phyloP scores from a whole-genome alignment of 139 green algal genomes.

The Chlorella sp. region DNA sequence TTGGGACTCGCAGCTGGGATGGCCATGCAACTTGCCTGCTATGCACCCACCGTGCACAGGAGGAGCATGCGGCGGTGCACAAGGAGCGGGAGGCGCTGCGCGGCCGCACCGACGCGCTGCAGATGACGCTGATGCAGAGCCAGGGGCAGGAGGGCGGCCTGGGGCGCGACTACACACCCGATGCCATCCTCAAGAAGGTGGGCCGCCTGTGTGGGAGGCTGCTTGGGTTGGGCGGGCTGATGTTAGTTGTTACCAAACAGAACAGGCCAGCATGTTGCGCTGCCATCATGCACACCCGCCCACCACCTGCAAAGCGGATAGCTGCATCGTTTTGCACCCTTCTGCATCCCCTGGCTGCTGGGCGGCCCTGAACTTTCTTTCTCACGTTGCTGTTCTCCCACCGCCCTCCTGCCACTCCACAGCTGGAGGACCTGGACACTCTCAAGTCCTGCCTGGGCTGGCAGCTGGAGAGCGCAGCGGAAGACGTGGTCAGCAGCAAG shows the following conservation, averaged over 20 bases:
- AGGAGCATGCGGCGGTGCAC: conserved; percentile 2
- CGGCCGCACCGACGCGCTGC: conserved; percentile 20
- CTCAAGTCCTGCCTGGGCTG: conserved; percentile 35
- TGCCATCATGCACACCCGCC: neutral
- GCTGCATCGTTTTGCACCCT: neutral
- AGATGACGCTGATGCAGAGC: conserved; percentile 35
- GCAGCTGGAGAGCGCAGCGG: conserved; percentile 30
- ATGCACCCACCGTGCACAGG: neutral
- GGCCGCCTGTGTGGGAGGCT: neutral
- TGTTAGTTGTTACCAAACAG: too few relatives aligned
- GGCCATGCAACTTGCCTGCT: too few relatives aligned
- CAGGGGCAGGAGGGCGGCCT: conserved; percentile 2
- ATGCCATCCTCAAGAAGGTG: conserved; percentile 31
- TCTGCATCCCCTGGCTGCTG: neutral
- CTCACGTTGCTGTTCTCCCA: too few relatives aligned
- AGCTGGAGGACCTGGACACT: conserved; percentile 35
- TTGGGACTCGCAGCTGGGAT: too few relatives aligned
- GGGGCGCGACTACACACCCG: neutral
- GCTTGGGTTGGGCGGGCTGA: too few relatives aligned
- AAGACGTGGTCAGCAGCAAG: neutral
- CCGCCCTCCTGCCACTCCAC: too few relatives aligned
- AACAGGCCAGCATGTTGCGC: neutral
- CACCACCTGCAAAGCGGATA: neutral
- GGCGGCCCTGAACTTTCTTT: too few relatives aligned
- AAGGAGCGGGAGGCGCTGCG: conserved; percentile 22